Base-by-base conservation (phyloP, 2,329 filamentous ascomycete species). In the Boeremia exigua region DNA sequence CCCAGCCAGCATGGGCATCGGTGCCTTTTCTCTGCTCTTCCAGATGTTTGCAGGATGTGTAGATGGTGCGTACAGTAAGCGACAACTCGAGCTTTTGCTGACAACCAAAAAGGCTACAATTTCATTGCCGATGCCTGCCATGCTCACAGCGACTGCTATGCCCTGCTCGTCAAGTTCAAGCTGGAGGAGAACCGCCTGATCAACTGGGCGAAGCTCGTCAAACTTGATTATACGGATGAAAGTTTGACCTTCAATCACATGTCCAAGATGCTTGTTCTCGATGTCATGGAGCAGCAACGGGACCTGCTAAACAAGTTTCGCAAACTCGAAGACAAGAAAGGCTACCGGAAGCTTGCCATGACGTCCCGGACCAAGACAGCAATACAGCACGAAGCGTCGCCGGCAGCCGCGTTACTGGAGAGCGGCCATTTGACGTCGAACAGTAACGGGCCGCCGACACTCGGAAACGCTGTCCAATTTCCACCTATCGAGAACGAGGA, bases 1-100 rank as follows among this genome's bases (percentile, higher is more conserved):
- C 15, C 68, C 70, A 61, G 65, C 70, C 7, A 68, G 67, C 34
- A 42, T 67, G 6, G 56, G 57, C 2, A 60, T 74, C 32, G 69
- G 62, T 28, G 61, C 58, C 9, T 63, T 75, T n/a, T 72, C 70
- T 0, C 58, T 75, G 49, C 68, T 69, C 30, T 75, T 75, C 34
- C 71, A 75, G 46, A 70, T 69, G 19, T 76, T 75, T 46, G 69
- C 72, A 59, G 73, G 72, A 70, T 74, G 71, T 60, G 60, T 76
- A 19, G 64, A 75, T 62, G 71, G 71, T 60, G 60, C 75, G 17
- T 64, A 75, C 62, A 70, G 71, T 53, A 67, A 23, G 17, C 59
- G 47, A 32, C 39, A 7, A 48, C 10, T 12, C 6, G 9, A 17
- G 30, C 14, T 14, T 7, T 33, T 11, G 7, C 29, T 54, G 9